Conservation (phyloP, 805 yeast species). For the Yamadazyma paraphyllophila region DNA sequence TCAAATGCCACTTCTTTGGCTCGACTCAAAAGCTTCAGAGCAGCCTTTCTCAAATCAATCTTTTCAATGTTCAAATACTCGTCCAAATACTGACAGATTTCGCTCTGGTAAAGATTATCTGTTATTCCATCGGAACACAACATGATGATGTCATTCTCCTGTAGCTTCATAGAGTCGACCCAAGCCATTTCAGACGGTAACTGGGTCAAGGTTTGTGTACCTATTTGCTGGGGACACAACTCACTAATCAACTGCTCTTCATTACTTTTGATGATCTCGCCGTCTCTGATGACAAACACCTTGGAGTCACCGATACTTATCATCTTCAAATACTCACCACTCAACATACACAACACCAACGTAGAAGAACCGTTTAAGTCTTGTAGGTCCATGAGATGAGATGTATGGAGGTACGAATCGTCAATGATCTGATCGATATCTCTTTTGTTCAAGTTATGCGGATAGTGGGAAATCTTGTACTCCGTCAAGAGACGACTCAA, state of each 20-base stretch:
- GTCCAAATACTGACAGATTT: conserved; percentile 39
- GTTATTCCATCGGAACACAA: conserved; percentile 55
- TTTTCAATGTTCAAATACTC: conserved; percentile 27
- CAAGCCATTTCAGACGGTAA: conserved; percentile 50
- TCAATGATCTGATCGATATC: conserved; percentile 46
- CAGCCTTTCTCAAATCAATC: conserved; percentile 36
- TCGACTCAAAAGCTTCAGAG: conserved; percentile 38
- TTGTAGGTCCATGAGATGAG: conserved; percentile 50
- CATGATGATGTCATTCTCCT: conserved; percentile 42
- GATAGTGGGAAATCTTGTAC: conserved; percentile 38
- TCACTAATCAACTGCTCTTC: conserved; percentile 46
- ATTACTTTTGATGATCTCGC: conserved; percentile 41
- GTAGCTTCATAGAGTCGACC: conserved; percentile 39
- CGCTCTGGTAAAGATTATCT: conserved; percentile 51
- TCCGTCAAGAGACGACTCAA: conserved; percentile 45
- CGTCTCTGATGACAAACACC: conserved; percentile 47
- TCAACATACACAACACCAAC: conserved; percentile 45
- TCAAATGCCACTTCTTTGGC: conserved; percentile 53
- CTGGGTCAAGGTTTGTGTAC: conserved; percentile 44
- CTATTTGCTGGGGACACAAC: conserved; percentile 54
- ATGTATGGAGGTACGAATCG: conserved; percentile 46
- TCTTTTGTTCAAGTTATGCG: conserved; percentile 36
- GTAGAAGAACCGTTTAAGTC: conserved; percentile 50
- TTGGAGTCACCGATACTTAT: conserved; percentile 54
- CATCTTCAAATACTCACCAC: conserved; percentile 46